Evolutionary conservation across 179 eudicot species (phyloP), one percentile per base, ranked within the genome.

Genomic region (Actinidia arguta): DNA sequence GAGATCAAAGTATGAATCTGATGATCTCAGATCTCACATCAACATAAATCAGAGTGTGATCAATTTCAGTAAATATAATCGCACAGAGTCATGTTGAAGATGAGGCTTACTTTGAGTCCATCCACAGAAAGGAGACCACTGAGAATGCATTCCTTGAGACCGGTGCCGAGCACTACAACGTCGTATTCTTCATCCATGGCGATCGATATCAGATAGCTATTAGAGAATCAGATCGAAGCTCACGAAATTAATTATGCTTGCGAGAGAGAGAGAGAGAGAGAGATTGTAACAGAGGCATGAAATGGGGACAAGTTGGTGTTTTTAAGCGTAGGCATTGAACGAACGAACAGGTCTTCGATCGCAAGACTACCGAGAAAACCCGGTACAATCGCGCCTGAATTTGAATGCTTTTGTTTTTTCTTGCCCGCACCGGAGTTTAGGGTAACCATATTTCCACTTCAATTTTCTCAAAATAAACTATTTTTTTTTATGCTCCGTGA

Each of bases 131-230:
- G 95, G 17, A 93, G 91, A 82, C 97, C 97, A 58, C 95, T 92
- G 88, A 93, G 95, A 73, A 93, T 92, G 88, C 97, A 93, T 89
- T 93, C 97, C 68, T 93, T 93, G 87, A 93, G 97, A 81, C 97
- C 97, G 2, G 97, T 93, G 1, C 97, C 97, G 0, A 93, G 88
- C 71, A 93, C 97, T n/a, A 93, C 89, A 70, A 93, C 95, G 58
- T 93, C 97, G 74, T 93, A 93, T 83, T 92, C 97, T 84, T 93
- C 97, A 93, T 93, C 97, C 97, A 93, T 77, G 59, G 81, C 59
- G 22, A 61, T 18, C 8, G 75, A 39, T 3, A 12, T 17, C 48
- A 56, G 69, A 51, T 62, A 62, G 39, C 17, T 63, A 3, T 63
- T 63, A 25, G 36, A 63, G 5, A 63, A 63, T 63, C 68, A 63